Percentiles rank a stretch among this genome's conserved stretches.
Conservation (phyloP, 2,329 filamentous ascomycete genomes). For the Pezicula rhizophila region DNA sequence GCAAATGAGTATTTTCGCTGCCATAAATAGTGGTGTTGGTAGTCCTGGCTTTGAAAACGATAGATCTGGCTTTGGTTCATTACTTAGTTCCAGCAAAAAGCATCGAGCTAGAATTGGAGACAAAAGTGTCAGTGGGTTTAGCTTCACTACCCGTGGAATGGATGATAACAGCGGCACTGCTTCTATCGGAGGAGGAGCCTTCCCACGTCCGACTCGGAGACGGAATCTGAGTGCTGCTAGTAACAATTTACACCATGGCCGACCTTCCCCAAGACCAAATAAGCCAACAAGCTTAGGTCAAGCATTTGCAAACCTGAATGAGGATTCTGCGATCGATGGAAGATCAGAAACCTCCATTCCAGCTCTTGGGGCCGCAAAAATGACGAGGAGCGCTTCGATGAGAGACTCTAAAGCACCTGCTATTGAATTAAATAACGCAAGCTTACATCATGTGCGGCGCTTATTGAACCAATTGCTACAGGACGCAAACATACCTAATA, state of each 20-base stretch:
- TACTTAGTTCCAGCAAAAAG: constrained; percentile 69
- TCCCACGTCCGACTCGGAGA: constrained; percentile 58
- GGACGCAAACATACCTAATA: constrained; percentile 68
- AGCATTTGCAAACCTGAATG: constrained; percentile 30
- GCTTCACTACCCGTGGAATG: constrained; percentile 56
- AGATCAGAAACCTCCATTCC: constrained; percentile 12
- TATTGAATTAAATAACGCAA: constrained; percentile 82
- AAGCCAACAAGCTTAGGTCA: constrained; percentile 34
- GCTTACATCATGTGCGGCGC: constrained; percentile 79
- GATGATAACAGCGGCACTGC: constrained; percentile 56
- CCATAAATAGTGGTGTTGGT: constrained; percentile 58
- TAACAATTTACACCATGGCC: constrained; percentile 57
- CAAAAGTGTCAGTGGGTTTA: constrained; percentile 66
- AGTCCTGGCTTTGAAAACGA: constrained; percentile 69
- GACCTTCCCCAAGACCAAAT: constrained; percentile 62
- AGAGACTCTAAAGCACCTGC: constrained; percentile 66
- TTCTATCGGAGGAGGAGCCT: constrained; percentile 45
- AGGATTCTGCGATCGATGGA: constrained; percentile 18
- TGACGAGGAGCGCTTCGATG: constrained; percentile 79
- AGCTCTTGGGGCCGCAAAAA: constrained; percentile 30
- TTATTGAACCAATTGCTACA: constrained; percentile 77
- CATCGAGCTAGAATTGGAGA: constrained; percentile 67
- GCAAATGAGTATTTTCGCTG: constrained; percentile 78
- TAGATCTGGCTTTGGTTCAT: constrained; percentile 60
- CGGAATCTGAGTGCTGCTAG: constrained; percentile 83